Conservation (phyloP, 2,329 filamentous ascomycete genomes). For the Exserohilum turcica region DNA sequence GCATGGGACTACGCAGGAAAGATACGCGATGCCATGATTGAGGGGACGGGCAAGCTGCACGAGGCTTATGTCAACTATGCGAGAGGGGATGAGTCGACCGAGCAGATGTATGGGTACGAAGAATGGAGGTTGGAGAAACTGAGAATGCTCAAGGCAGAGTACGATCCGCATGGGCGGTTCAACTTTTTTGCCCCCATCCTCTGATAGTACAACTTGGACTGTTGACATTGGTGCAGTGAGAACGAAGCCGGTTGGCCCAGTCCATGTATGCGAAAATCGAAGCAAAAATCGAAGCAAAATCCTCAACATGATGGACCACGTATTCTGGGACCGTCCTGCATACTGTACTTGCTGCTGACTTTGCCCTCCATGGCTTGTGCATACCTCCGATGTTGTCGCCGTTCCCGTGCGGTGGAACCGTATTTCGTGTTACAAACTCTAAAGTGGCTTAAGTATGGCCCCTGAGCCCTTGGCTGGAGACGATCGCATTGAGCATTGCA, state of each 20-base stretch:
- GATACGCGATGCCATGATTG: conserved; percentile 15
- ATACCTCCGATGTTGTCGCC: no score
- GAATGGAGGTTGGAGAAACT: conserved; percentile 41
- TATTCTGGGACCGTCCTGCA: no score
- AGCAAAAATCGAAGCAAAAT: no score
- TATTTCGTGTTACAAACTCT: no score
- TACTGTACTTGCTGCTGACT: no score
- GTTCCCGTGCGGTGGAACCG: no score
- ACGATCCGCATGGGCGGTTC: conserved; percentile 41
- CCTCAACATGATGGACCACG: no score
- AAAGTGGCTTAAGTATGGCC: no score
- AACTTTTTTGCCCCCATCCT: conserved; percentile 36
- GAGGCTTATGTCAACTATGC: conserved; percentile 45
- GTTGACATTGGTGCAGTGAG: neutral
- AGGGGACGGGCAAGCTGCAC: conserved; percentile 14
- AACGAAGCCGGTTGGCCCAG: neutral
- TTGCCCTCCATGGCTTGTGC: no score
- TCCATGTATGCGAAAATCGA: neutral
- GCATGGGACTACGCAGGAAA: conserved; percentile 16
- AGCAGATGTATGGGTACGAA: conserved; percentile 44
- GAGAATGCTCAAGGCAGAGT: conserved; percentile 38
- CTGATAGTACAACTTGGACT: neutral
- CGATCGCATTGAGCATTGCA: no score
- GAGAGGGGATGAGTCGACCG: conserved; percentile 33
- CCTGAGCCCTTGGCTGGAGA: no score